A percentile compares a stretch with the other conserved stretches of the same genome.
Evolutionary conservation across 768 basidiomycete species (phyloP).

Genomic region (Cubamyces sp.): DNA sequence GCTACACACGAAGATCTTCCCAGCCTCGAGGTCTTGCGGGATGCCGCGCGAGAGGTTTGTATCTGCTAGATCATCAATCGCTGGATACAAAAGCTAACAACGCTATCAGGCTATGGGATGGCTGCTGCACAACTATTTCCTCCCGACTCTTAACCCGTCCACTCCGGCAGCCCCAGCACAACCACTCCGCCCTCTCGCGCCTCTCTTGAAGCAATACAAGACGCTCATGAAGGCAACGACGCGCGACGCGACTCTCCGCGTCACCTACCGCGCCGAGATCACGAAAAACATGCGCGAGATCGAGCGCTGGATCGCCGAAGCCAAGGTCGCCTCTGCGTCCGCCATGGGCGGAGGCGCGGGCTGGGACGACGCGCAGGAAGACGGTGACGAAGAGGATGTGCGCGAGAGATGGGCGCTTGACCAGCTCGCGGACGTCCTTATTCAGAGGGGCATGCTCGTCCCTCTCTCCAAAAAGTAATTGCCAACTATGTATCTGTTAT

Average conservation of each 20-base stretch:
- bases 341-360: slow-evolving; percentile 49
- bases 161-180: slow-evolving; percentile 35
- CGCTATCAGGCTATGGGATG: slow-evolving; percentile 70
- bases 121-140: slow-evolving; percentile 84
- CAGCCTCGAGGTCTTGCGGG: slow-evolving; percentile 74
- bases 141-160: slow-evolving; percentile 69
- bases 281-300: slow-evolving; percentile 57
- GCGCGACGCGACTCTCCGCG: slow-evolving; percentile 65
- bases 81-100: not conserved
- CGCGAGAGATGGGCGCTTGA: slow-evolving; percentile 74
- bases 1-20: slow-evolving; percentile 97
- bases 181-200: slow-evolving; percentile 59
- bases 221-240: slow-evolving; percentile 59
- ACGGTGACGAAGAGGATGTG: slow-evolving; percentile 46
- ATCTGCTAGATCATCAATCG: not conserved
- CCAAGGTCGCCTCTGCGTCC: slow-evolving; percentile 61
- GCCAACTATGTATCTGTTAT: not conserved
- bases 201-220: slow-evolving; percentile 79
- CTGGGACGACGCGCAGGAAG: slow-evolving; percentile 46
- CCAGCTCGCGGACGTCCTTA: slow-evolving; percentile 62
- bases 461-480: slow-evolving; percentile 84
- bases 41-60: slow-evolving; percentile 72
- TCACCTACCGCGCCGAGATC: slow-evolving; percentile 54
- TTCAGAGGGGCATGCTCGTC: slow-evolving; percentile 76
- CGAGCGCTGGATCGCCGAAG: slow-evolving; percentile 82